Evolutionary conservation across 192 early-diverging fungal genomes (phyloP), one percentile per base, ranked within the genome.

Genomic region (Umbelopsis ramanniana): DNA sequence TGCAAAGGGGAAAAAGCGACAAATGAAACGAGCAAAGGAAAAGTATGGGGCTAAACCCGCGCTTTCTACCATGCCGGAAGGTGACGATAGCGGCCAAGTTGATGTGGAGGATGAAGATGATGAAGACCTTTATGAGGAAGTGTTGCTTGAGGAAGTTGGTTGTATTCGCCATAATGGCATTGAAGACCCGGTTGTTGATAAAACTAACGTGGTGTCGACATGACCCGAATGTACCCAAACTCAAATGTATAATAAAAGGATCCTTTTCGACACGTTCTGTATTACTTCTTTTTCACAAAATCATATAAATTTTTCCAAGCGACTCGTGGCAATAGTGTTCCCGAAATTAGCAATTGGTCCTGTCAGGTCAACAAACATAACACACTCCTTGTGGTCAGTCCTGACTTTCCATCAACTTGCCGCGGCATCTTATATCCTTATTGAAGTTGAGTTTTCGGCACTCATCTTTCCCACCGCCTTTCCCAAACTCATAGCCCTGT

Each of bases 1-100:
- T 45, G 82, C 84, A 23, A 85, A 86, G 33, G 76, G 77, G 57
- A 87, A 90, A 69, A 83, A 86, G 14, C 83, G 85, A 55, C 79
- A 81, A 52, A 73, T 79, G 19, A 81, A 84, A 54, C 76, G 88
- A 33, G 82, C 88, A 12, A 86, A 81, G 72, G 85, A 86, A 40
- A 92, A 92, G 70, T 90, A 92, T 74, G 80, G 70, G 4, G 26
- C 45, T 15, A 23, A 19, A 43, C 4, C 15, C 6, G 6, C 19
- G 12, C 17, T 38, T 21, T 33, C 17, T 11, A 46, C 53, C 37
- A 50, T 14, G n/a, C 8, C 40, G 29, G 50, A 52, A 19, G 57
- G 37, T 7, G 33, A 37, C 7, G 17, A 37, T 0, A 35, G 26
- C 7, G 55, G 26, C 7, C 26, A 60, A 17, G 33, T 10, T 19